Base-by-base conservation (phyloP, 2,329 filamentous ascomycete species). In the Diaporthe citrichinensis region DNA sequence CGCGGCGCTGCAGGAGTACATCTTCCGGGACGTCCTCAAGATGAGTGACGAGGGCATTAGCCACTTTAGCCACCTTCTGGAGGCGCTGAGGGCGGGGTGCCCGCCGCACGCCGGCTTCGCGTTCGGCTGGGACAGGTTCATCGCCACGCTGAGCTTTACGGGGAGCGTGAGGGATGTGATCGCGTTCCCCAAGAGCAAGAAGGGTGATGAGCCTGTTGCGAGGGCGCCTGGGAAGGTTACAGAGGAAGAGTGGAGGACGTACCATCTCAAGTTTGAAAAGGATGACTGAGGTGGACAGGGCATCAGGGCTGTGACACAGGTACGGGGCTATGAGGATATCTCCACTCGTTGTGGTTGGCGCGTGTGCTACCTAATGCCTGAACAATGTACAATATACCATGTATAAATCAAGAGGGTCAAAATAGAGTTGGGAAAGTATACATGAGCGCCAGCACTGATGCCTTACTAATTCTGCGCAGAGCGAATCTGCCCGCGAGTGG, bases 91-190 rank as follows among this genome's bases (percentile, higher is more conserved):
- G 10, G 92, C 94, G 0, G 97, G 96, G 0, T 98, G 97, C 85
- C 97, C 97, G 17, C 97, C 97, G 0, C 97, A 99, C 82, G 96
- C 97, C 0, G 97, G 97, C 0, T 94, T 99, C 78, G 97, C 97
- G 0, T 86, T 99, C 23, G 97, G 97, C 0, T 98, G 98, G 82
- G 97, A 99, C 83, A 89, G 97, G 5, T 84, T 99, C 67, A 89
- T 97, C 53, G 93, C 96, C 0, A 87, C 98, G 0, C 90, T 99
- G 88, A 90, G 93, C 31, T 93, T 93, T 1, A 93, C 90, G 44
- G 89, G 93, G 15, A 95, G 93, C 1, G 93, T 99, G 4, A 88
- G 94, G 76, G 96, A 99, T 85, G 96, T 99, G 2, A 98, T 99
- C 84, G 96, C 96, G 0, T 99, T 99, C 81, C 97, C 97, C 0